These are phyloP conservation scores for Fusarium chlamydosporum DNA, from an alignment of 2,329 filamentous ascomycete species.

Conservation along the genomic window DNA sequence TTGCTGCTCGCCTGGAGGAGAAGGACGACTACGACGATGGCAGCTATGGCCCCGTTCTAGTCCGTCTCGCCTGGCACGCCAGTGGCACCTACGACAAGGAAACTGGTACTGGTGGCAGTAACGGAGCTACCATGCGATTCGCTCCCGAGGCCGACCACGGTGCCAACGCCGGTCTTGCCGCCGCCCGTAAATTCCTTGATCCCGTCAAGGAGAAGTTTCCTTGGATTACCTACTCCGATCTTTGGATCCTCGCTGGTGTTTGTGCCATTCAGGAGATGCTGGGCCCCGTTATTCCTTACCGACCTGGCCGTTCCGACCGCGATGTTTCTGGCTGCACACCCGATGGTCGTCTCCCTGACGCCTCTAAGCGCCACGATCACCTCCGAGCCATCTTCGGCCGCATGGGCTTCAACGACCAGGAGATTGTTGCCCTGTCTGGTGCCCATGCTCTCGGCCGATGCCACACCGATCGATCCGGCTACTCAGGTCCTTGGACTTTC, in stretches of 20 bases:
- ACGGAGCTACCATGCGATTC: constrained; percentile 98
- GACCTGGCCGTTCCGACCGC: constrained; percentile 85
- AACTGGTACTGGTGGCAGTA: constrained; percentile 91
- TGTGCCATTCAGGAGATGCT: constrained; percentile 95
- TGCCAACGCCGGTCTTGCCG: constrained; percentile 90
- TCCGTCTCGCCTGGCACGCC: constrained; percentile 94
- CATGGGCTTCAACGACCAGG: constrained; percentile 98
- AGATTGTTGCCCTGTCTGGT: constrained; percentile 91
- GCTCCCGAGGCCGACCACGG: constrained; percentile 89
- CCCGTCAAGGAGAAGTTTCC: constrained; percentile 90
- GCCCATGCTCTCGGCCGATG: constrained; percentile 91
- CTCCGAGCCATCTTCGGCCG: constrained; percentile 93
- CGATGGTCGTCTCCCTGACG: constrained; percentile 89
- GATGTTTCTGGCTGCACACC: constrained; percentile 90
- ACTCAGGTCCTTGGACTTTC: constrained; percentile 91
- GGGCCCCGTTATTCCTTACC: constrained; percentile 88
- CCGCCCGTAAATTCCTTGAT: constrained; percentile 92
- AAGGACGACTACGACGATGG: constrained; percentile 97
- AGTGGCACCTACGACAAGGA: constrained; percentile 92
- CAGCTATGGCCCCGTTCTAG: constrained; percentile 91
- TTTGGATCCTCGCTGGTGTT: constrained; percentile 93
- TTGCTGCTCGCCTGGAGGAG: constrained; percentile 85
- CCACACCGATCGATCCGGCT: constrained; percentile 90
- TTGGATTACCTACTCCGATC: constrained; percentile 96
- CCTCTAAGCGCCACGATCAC: constrained; percentile 81